Evolutionary conservation across 805 yeast genomes (phyloP).

Genomic region (Candida vaughaniae): DNA sequence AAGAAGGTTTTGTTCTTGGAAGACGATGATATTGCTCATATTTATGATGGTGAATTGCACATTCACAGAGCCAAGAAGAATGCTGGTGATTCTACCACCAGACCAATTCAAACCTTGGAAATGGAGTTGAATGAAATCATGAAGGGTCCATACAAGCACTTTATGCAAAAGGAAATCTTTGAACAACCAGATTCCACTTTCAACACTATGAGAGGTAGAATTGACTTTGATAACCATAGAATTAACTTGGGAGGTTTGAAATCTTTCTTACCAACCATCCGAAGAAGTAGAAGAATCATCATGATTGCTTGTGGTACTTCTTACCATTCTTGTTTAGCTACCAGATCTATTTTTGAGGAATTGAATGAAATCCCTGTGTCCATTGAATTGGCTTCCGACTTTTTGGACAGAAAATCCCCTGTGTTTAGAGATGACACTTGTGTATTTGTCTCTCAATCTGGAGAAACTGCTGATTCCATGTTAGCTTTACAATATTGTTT

Average conservation of each 20-base stretch:
- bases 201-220: slow-evolving; percentile 99
- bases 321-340: slow-evolving; percentile 96
- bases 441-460: slow-evolving; percentile 96
- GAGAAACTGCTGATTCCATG: slow-evolving; percentile 98
- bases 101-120: slow-evolving; percentile 95
- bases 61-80: slow-evolving; percentile 89
- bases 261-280: slow-evolving; percentile 78
- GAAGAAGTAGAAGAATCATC: slow-evolving; percentile 91
- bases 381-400: slow-evolving; percentile 92
- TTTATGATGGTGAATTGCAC: slow-evolving; percentile 96
- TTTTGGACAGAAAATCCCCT: slow-evolving; percentile 92
- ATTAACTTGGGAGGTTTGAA: slow-evolving; percentile 90
- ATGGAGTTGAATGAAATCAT: slow-evolving; percentile 96
- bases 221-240: slow-evolving; percentile 77
- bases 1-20: slow-evolving; percentile 94
- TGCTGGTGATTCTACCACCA: slow-evolving; percentile 85
- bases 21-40: slow-evolving; percentile 98
- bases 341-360: slow-evolving; percentile 94
- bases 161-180: slow-evolving; percentile 97
- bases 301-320: slow-evolving; percentile 99
- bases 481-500: slow-evolving; percentile 92
- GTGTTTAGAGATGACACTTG: slow-evolving; percentile 98
- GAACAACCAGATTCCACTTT: slow-evolving; percentile 98
- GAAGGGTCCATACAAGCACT: slow-evolving; percentile 95
- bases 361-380: slow-evolving; percentile 91